Base-by-base conservation (phyloP, 495 filamentous ascomycete species). In the Penicillium chermesinum region DNA sequence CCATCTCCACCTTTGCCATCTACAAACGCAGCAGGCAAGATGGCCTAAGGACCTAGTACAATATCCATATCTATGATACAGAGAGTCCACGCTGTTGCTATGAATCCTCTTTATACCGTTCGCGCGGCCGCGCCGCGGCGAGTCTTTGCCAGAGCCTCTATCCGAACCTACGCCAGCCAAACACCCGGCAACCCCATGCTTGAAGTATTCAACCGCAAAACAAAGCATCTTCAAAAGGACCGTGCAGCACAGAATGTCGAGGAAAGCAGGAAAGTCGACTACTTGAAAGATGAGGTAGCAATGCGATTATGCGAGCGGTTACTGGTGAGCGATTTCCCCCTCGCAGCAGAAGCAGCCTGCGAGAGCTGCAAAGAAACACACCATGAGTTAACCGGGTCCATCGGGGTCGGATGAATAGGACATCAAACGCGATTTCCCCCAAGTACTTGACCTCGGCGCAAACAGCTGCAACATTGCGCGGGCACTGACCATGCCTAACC, bases 401-500 rank as follows among this genome's bases (percentile, higher is more conserved):
- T n/a, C n/a, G n/a, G n/a, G n/a, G n/a, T 47, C 21, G 14, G 12
- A 22, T 32, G 41, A 46, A 48, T 53, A 95, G 87, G 89, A 96
- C 58, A 91, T 97, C 69, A 95, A 94, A 55, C 88, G 94, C 19
- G 71, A 80, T 27, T 93, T 94, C 63, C 82, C 85, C 18, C 70
- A 80, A 40, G 88, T 91, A 37, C 88, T 99, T 54, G 94, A 99
- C 65, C 82, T 96, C 18, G 94, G 93, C 49, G 91, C 94, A 50
- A 95, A 96, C 65, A 83, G 90, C 47, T 96, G 91, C 76, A 93
- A 96, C 71, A 87, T 99, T 60, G 93, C 90, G 6, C 80, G 81
- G 45, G 82, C 83, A 39, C 75, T 96, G 12, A 85, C 85, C 16
- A 73, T 72, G n/a, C 78, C 83, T 30, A 74, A 84, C 62, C 79